A percentile compares a stretch with the other conserved stretches of the same genome.
phyloP scores from a whole-genome alignment of 2,329 filamentous ascomycete species.

The Calonectria henricotiae region DNA sequence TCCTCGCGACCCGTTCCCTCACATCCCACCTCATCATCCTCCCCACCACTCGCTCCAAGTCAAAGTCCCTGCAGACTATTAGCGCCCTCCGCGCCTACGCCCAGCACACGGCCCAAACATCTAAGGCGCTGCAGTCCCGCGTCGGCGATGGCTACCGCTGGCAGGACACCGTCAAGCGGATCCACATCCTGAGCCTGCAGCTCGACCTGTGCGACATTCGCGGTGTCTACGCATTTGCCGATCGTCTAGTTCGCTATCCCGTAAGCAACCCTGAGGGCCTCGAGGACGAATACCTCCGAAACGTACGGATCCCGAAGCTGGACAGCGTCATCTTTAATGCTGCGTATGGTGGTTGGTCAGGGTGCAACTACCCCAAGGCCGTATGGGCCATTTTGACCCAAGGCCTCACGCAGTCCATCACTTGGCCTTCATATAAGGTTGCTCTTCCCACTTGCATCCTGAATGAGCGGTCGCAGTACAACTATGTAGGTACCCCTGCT shows the following conservation, averaged over 20 bases:
- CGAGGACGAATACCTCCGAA: constrained; percentile 58
- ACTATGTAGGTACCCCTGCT: constrained; percentile 54
- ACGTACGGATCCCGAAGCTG: constrained; percentile 77
- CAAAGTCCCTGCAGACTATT: constrained; percentile 84
- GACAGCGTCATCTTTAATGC: constrained; percentile 90
- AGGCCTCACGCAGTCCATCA: constrained; percentile 78
- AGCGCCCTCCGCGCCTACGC: constrained; percentile 75
- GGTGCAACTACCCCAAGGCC: constrained; percentile 79
- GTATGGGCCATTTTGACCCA: constrained; percentile 69
- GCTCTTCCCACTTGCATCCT: constrained; percentile 67
- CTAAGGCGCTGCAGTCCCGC: constrained; percentile 59
- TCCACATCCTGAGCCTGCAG: constrained; percentile 74
- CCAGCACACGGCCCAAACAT: constrained; percentile 61
- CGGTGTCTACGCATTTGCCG: constrained; percentile 67
- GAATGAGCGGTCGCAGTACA: constrained; percentile 58
- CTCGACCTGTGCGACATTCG: constrained; percentile 75
- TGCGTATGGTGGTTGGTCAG: constrained; percentile 88
- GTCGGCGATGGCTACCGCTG: constrained; percentile 55
- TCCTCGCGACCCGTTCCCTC: constrained; percentile 79
- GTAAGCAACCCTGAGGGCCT: constrained; percentile 64
- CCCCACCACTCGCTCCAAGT: constrained; percentile 83
- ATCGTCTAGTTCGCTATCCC: constrained; percentile 62
- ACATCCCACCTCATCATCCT: constrained; percentile 83
- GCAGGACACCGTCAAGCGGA: constrained; percentile 64
- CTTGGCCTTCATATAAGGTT: constrained; percentile 85